These are phyloP conservation scores for Auriscalpium orientale DNA, from an alignment of 768 basidiomycete genomes.

Conservation along the genomic window DNA sequence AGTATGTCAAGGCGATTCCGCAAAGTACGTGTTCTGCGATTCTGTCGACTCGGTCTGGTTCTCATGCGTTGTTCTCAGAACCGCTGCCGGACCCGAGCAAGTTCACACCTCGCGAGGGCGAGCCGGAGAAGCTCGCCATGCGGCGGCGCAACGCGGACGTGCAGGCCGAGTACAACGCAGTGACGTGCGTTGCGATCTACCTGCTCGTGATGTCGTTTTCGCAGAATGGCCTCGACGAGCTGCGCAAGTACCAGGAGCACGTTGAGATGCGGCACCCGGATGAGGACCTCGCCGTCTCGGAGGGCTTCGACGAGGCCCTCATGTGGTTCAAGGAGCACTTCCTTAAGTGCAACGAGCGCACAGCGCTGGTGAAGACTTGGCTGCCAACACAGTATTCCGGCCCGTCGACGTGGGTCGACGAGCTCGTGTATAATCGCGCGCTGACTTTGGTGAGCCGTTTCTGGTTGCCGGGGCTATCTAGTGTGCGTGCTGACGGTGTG, in stretches of 20 bases:
- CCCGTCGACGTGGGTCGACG: conserved; percentile 79
- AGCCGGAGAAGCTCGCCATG: conserved; percentile 61
- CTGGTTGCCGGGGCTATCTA: background rate
- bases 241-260: conserved; percentile 73
- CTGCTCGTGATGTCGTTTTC: conserved; percentile 89
- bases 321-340: conserved; percentile 93
- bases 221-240: conserved; percentile 83
- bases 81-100: conserved; percentile 76
- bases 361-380: conserved; percentile 84
- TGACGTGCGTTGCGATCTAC: conserved; percentile 83
- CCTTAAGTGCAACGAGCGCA: conserved; percentile 89
- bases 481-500: background rate
- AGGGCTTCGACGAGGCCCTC: conserved; percentile 75
- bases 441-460: conserved; percentile 60
- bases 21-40: conserved; percentile 50
- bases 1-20: conserved; percentile 76
- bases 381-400: conserved; percentile 76
- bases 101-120: conserved; percentile 63
- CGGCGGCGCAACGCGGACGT: conserved; percentile 65
- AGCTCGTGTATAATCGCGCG: conserved; percentile 89
- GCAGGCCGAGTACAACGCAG: conserved; percentile 76
- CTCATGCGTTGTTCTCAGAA: conserved; percentile 37
- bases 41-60: background rate
- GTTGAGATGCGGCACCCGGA: conserved; percentile 75
- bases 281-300: conserved; percentile 66